Conservation (phyloP, 1,284 basidiomycete genomes). For the Ceratobasidium sp. region DNA sequence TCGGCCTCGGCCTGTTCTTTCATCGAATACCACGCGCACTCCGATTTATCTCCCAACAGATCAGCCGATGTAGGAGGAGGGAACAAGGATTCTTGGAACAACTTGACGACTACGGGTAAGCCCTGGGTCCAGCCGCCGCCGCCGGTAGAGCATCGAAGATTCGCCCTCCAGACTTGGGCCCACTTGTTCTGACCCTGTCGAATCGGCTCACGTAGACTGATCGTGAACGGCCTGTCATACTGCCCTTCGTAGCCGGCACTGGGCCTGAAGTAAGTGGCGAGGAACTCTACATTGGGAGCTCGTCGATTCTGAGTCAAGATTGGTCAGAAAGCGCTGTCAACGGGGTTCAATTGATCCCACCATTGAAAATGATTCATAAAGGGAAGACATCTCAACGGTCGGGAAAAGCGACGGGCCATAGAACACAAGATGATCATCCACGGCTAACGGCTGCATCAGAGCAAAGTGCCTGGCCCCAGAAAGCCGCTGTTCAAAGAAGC, state of each 20-base stretch:
- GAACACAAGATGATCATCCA: slow-evolving; percentile 42
- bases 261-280: slow-evolving; percentile 36
- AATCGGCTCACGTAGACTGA: slow-evolving; percentile 38
- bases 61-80: slow-evolving; percentile 39
- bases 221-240: slow-evolving; percentile 38
- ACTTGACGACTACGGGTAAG: slow-evolving; percentile 33
- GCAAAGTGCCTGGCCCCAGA: slow-evolving; percentile 39
- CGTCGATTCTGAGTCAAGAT: slow-evolving; percentile 37
- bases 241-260: slow-evolving; percentile 30
- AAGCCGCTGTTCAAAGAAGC: slow-evolving; percentile 42
- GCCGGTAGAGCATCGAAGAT: slow-evolving; percentile 37
- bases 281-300: slow-evolving; percentile 32
- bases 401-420: slow-evolving; percentile 40
- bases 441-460: slow-evolving; percentile 19
- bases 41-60: slow-evolving; percentile 38
- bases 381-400: slow-evolving; percentile 38
- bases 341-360: slow-evolving; percentile 10
- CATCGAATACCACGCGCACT: slow-evolving; percentile 42
- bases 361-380: slow-evolving; percentile 36
- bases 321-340: slow-evolving; percentile 28
- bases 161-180: slow-evolving; percentile 42
- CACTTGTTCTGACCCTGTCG: slow-evolving; percentile 41
- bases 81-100: slow-evolving; percentile 40
- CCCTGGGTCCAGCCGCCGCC: slow-evolving; percentile 34
- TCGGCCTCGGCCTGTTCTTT: slow-evolving; percentile 42